Base-by-base conservation (phyloP, 2,329 filamentous ascomycete genomes). In the Talaromyces sp. region DNA sequence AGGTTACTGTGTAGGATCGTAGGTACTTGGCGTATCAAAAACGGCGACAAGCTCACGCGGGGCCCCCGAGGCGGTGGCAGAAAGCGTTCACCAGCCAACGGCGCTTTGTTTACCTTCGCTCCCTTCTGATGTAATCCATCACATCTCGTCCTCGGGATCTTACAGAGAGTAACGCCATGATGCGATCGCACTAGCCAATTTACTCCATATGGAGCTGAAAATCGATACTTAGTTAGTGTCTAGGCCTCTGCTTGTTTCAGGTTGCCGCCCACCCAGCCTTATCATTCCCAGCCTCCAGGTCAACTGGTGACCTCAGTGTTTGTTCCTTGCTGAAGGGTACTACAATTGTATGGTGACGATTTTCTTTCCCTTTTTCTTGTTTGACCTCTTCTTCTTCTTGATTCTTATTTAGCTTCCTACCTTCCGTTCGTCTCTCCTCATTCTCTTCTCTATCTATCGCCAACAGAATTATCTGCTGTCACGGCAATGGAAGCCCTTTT, bases 401-500 rank as follows among this genome's bases (percentile, higher is more conserved):
- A 16, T 44, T 7, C 25, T 60, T 58, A 42, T 46, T 46, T 18
- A 50, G 2, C 14, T 50, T 52, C n/a, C 37, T 54, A 56, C 42
- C 39, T 28, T 35, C 54, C 37, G 39, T 1, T 44, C 46, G 9
- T 28, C 21, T 50, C 33, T 57, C n/a, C 50, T 62, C 39, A 2
- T 28, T 37, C 21, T n/a, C 18, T 28, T 3, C 21, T 35, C 12
- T 21, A 40, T 8, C 12, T 42, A 6, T 57, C 23, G 18, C 40
- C 21, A 25, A n/a, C 28, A 12, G 57, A 42, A 39, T 54, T 14
- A 28, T 40, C 39, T 23, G 39, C 55, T 55, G 57, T 65, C 52
- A 8, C 31, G 18, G 56, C 69, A 71, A 98, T 98, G 95, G 95
- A 98, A 81, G 87, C 90, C 59, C 85, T 98, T 31, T 83, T 98